Percentiles rank a stretch among this genome's conserved stretches.
Evolutionary conservation across 2,329 filamentous ascomycete species (phyloP).

Genomic region (Chlorencoelia australis): DNA sequence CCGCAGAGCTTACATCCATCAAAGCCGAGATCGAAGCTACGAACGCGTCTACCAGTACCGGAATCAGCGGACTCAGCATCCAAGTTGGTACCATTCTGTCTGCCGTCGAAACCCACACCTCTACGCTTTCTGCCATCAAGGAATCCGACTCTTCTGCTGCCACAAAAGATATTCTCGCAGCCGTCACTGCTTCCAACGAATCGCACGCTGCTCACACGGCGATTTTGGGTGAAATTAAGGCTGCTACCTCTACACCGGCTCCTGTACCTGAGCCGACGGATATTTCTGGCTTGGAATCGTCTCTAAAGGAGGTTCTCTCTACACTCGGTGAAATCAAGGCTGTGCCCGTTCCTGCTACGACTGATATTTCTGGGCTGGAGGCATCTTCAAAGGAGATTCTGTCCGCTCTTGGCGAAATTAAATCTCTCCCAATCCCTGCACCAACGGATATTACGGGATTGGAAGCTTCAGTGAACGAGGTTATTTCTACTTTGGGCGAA

Average conservation of each 20-base stretch:
- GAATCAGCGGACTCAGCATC: constrained; percentile 12
- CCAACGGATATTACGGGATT: constrained; percentile 12
- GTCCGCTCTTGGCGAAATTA: constrained; percentile 4
- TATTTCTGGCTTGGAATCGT: constrained; percentile 6
- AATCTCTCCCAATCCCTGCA: constrained; percentile 10
- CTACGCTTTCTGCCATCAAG: constrained; percentile 14
- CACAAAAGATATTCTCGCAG: constrained; percentile 14
- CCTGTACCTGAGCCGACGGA: constrained; percentile 7
- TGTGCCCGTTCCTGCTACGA: constrained; percentile 10
- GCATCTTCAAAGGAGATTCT: constrained; percentile 8
- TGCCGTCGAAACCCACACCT: constrained; percentile 17
- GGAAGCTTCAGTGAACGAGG: constrained; percentile 6
- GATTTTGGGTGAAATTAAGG: constrained; percentile 15
- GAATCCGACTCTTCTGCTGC: constrained; percentile 13
- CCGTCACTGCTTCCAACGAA: constrained; percentile 16
- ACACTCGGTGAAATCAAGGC: constrained; percentile 5
- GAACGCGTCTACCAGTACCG: constrained; percentile 16
- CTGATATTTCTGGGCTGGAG: constrained; percentile 11
- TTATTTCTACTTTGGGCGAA: constrained; percentile 8
- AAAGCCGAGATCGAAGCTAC: constrained; percentile 16
- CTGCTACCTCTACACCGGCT: constrained; percentile 10
- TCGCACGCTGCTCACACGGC: constrained; percentile 16
- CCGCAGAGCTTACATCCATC: constrained; percentile 19
- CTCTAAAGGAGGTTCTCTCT: constrained; percentile 5
- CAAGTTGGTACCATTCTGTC: constrained; percentile 14